Evolutionary conservation across 129 eudicot genomes (phyloP).

Genomic region (Flaveria ramosissima): DNA sequence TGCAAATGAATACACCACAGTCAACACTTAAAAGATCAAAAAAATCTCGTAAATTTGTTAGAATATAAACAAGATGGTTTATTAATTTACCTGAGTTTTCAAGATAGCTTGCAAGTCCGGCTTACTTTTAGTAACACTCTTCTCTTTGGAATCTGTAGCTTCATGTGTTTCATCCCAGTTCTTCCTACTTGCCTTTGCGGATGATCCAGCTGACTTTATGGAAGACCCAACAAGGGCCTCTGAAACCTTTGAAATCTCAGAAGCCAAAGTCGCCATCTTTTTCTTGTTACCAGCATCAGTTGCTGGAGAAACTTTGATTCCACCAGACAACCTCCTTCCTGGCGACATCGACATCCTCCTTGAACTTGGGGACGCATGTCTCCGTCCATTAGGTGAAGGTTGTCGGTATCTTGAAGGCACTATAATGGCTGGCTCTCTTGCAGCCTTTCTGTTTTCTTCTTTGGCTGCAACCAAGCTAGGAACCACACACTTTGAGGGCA

Average conservation of each 20-base stretch:
- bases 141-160: slow-evolving; percentile 55
- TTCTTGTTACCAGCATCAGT: slow-evolving; percentile 74
- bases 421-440: slow-evolving; percentile 74
- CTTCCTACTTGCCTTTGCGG: slow-evolving; percentile 57
- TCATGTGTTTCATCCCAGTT: slow-evolving; percentile 81
- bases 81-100: slow-evolving; percentile 72
- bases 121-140: slow-evolving; percentile 48
- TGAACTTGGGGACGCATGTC: slow-evolving; percentile 55
- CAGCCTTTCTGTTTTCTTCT: slow-evolving; percentile 70
- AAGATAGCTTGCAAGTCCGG: slow-evolving; percentile 83
- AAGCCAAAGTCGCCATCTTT: slow-evolving; percentile 63
- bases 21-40: not conserved
- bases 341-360: slow-evolving; percentile 97
- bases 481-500: slow-evolving; percentile 91
- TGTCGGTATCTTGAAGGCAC: slow-evolving; percentile 96
- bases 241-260: slow-evolving; percentile 73
- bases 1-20: slow-evolving; percentile 18
- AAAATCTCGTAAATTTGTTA: not conserved
- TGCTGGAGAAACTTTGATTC: slow-evolving; percentile 61
- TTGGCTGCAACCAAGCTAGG: slow-evolving; percentile 89
- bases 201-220: slow-evolving; percentile 7
- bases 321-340: slow-evolving; percentile 78
- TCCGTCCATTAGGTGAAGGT: slow-evolving; percentile 79
- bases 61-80: not conserved
- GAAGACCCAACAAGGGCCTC: slow-evolving; percentile 66